Conservation (phyloP, 164 flowering plant genomes). For the Nymphaea colorata region DNA sequence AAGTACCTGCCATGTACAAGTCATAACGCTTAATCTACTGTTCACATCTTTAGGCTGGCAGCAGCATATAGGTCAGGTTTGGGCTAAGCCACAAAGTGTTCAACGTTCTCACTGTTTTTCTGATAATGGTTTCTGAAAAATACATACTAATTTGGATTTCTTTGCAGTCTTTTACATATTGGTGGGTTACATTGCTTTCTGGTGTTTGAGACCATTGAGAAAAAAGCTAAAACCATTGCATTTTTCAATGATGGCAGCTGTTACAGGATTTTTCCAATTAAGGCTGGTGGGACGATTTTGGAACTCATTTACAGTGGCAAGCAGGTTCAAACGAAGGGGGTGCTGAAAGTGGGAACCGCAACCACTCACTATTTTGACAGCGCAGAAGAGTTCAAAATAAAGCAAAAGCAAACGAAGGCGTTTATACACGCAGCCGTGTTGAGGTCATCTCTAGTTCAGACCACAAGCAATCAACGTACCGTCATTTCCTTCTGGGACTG, state of each 20-base stretch:
- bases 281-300: slow-evolving; percentile 55
- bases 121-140: not conserved
- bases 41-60: slow-evolving; percentile 56
- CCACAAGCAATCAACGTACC: slow-evolving; percentile 63
- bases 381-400: slow-evolving; percentile 52
- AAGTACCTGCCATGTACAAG: slow-evolving; percentile 72
- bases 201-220: too few relatives aligned
- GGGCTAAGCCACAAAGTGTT: not conserved
- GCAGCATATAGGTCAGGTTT: slow-evolving; percentile 83
- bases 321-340: slow-evolving; percentile 56
- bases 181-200: not conserved
- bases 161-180: not conserved
- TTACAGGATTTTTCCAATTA: slow-evolving; percentile 48
- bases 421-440: slow-evolving; percentile 75
- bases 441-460: slow-evolving; percentile 67
- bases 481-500: slow-evolving; percentile 81
- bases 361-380: slow-evolving; percentile 75
- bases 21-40: slow-evolving; percentile 67
- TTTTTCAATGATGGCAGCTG: too few relatives aligned
- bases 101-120: not conserved
- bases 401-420: slow-evolving; percentile 51
- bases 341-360: slow-evolving; percentile 65
- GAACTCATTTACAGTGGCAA: slow-evolving; percentile 86
- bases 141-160: too few relatives aligned
- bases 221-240: too few relatives aligned